Evolutionary conservation across 208 protist genomes (phyloP), one percentile per base, ranked within the genome.

Genomic region (Wallacemonas rigidus): DNA sequence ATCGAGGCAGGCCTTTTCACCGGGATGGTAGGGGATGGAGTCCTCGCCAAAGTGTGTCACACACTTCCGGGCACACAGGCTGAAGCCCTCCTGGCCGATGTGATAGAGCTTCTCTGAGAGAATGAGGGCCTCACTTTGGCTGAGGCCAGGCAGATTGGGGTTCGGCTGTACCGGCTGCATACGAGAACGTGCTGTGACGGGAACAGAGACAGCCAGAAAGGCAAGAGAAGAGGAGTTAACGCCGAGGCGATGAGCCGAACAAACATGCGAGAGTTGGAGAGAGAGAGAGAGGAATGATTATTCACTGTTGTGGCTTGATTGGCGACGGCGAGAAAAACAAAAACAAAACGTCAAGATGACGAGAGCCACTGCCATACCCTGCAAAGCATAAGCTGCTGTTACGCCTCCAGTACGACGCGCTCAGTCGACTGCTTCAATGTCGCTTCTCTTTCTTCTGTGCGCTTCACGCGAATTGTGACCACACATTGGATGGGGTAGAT

Each of bases 11-110:
- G 90, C 51, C 71, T 93, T 90, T 77, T 95, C 90, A 43, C 90
- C 86, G 9, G 80, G 80, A 71, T 91, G 83, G 71, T 95, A 88
- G 14, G 90, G 90, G 50, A 95, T 82, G n/a, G 86, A 86, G 45
- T 95, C 90, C 48, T 92, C 86, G 40, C 75, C 83, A 72, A 83
- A 94, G 77, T 93, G 91, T 1, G 87, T 94, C 67, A 94, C 81
- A 76, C 88, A 94, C 60, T 74, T 67, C 17, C 51, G 41, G 0
- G 77, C 45, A 65, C 90, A 95, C 77, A 88, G 87, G 48, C 67
- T 38, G 67, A 92, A 93, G 48, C 86, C 85, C 58, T 92, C 81
- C 45, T 89, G 41, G 54, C 53, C 74, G 47, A 93, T 72, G 70
- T 90, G 74, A 69, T 91, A 71, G 26, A 87, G 57, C 44, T 84